Percentiles rank a stretch among this genome's conserved stretches.
These are phyloP conservation scores for Psilocybe sp. DNA, from an alignment of 768 basidiomycete genomes.

Conservation along the genomic window DNA sequence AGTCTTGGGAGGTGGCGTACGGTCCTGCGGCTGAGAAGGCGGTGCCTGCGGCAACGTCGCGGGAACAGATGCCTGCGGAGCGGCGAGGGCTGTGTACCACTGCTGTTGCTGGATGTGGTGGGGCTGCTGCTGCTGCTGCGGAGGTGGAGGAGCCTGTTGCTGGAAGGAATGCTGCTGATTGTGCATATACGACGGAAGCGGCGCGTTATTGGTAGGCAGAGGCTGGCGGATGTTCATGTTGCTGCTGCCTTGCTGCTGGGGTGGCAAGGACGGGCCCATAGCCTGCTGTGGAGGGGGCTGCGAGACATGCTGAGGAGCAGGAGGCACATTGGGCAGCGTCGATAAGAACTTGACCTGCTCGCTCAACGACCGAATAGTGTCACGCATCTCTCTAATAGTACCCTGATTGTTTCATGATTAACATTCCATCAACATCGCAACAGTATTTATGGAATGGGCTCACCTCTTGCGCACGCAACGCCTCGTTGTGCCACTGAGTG, in stretches of 20 bases:
- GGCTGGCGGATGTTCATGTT: slow-evolving; percentile 41
- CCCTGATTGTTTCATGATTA: slow-evolving; percentile 36
- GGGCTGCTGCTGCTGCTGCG: slow-evolving; percentile 31
- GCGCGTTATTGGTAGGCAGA: slow-evolving; percentile 34
- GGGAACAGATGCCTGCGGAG: slow-evolving; percentile 81
- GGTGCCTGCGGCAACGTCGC: slow-evolving; percentile 63
- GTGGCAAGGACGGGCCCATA: slow-evolving; percentile 26
- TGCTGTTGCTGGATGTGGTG: slow-evolving; percentile 25
- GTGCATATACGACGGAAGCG: slow-evolving; percentile 36
- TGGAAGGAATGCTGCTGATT: slow-evolving; percentile 33
- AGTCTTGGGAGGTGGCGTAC: slow-evolving; percentile 51
- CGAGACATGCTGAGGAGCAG: slow-evolving; percentile 30
- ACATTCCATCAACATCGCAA: background rate
- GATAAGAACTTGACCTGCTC: slow-evolving; percentile 83
- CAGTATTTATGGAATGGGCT: slow-evolving; percentile 15
- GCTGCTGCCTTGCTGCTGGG: slow-evolving; percentile 34
- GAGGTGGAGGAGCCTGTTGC: slow-evolving; percentile 34
- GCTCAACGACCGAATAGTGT: slow-evolving; percentile 66
- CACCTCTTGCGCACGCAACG: slow-evolving; percentile 78
- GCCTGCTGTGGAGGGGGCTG: slow-evolving; percentile 41
- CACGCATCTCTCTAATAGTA: slow-evolving; percentile 78
- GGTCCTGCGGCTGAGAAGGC: slow-evolving; percentile 35
- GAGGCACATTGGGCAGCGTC: slow-evolving; percentile 39
- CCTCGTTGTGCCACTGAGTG: slow-evolving; percentile 77
- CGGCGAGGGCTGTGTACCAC: slow-evolving; percentile 73